Evolutionary conservation across 805 yeast species (phyloP).

Genomic region (Wickerhamomyces alni): DNA sequence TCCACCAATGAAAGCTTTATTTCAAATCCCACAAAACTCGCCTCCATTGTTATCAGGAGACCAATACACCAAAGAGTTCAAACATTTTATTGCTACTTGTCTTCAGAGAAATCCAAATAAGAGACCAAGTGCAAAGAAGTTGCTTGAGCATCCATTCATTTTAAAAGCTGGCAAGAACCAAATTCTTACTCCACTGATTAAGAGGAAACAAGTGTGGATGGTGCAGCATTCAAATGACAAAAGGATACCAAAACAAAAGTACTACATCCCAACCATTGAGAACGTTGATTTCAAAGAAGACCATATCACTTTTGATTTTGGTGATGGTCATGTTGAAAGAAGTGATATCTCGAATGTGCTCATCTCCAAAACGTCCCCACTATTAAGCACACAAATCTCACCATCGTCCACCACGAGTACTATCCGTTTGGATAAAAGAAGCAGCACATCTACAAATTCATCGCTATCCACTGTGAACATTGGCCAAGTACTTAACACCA

Average conservation of each 20-base stretch:
- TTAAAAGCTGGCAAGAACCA: conserved; percentile 32
- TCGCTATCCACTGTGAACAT: neutral
- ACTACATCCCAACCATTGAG: conserved; percentile 28
- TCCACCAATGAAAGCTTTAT: conserved; percentile 34
- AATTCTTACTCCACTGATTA: conserved; percentile 32
- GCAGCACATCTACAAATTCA: neutral
- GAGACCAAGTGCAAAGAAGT: conserved; percentile 58
- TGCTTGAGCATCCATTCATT: conserved; percentile 55
- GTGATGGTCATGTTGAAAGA: conserved; percentile 5
- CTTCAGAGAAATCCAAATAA: conserved; percentile 61
- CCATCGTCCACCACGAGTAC: neutral
- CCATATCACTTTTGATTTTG: conserved; percentile 19
- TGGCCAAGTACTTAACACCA: conserved; percentile 4
- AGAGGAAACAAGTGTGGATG: conserved; percentile 39
- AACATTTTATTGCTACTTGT: conserved; percentile 65
- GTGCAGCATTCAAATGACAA: conserved; percentile 3
- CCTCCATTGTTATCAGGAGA: conserved; percentile 92
- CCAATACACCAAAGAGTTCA: conserved; percentile 58
- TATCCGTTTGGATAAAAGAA: neutral
- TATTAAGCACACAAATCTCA: conserved; percentile 1
- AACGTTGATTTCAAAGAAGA: conserved; percentile 3
- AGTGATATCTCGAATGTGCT: conserved; percentile 16
- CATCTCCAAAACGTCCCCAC: conserved; percentile 15
- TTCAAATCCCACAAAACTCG: conserved; percentile 46
- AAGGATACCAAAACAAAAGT: conserved; percentile 3